Conservation (phyloP, 1,284 basidiomycete species). For the Coniophora puteana region DNA sequence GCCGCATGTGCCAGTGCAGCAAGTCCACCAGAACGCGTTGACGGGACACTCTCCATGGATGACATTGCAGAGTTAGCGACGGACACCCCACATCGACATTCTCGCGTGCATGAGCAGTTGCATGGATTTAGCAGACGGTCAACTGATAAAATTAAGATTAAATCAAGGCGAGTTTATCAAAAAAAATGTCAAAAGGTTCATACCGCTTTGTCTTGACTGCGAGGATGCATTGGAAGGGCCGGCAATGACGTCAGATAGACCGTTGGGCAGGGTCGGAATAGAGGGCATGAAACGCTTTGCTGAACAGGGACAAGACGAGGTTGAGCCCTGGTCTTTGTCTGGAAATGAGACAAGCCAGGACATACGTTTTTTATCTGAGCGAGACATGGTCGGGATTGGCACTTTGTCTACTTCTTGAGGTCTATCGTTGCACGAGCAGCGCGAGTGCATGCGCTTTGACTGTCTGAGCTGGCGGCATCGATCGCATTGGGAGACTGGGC, state of each 20-base stretch:
- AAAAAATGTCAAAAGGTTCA: conserved; percentile 5
- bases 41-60: conserved; percentile 8
- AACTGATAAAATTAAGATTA: conserved; percentile 34
- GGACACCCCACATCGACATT: conserved; percentile 47
- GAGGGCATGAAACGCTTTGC: conserved; percentile 58
- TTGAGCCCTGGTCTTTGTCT: background rate
- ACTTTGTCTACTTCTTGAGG: conserved; percentile 34
- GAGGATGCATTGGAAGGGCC: conserved; percentile 5
- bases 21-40: conserved; percentile 29
- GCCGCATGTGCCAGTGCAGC: conserved; percentile 50
- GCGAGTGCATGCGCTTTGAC: conserved; percentile 69
- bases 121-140: conserved; percentile 61
- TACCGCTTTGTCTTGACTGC: conserved; percentile 51
- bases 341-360: conserved; percentile 4
- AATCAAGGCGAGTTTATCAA: conserved; percentile 4
- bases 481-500: conserved; percentile 80
- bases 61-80: conserved; percentile 13
- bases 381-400: conserved; percentile 29
- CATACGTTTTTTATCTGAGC: conserved; percentile 52
- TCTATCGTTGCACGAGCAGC: conserved; percentile 56
- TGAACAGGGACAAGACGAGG: conserved; percentile 19
- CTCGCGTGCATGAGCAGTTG: conserved; percentile 50
- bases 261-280: conserved; percentile 59
- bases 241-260: conserved; percentile 47
- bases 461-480: conserved; percentile 76